phyloP scores from a whole-genome alignment of 495 filamentous ascomycete genomes.

The Ascobolus immersus region DNA sequence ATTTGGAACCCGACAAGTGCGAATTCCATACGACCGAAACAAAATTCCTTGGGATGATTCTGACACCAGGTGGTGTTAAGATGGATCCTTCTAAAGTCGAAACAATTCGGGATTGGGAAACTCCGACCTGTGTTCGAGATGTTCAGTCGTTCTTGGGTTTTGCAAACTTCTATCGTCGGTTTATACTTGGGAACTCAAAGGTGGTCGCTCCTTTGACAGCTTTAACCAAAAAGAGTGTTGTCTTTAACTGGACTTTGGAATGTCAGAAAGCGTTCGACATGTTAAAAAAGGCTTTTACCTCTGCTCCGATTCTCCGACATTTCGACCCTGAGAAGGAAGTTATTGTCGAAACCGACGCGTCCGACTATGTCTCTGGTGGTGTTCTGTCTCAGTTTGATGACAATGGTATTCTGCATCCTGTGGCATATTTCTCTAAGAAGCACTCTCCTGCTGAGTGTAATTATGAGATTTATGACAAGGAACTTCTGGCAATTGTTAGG shows the following conservation, averaged over 20 bases:
- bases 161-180: slow-evolving; percentile 9
- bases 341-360: slow-evolving; percentile 1
- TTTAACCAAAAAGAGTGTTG: neutral
- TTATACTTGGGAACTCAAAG: slow-evolving; percentile 8
- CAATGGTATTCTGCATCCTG: neutral
- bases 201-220: neutral
- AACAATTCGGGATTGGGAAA: slow-evolving; percentile 4
- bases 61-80: slow-evolving; percentile 11
- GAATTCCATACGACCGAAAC: slow-evolving; percentile 14
- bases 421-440: slow-evolving; percentile 1
- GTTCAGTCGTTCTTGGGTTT: slow-evolving; percentile 10
- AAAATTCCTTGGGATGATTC: slow-evolving; percentile 15
- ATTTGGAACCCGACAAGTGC: slow-evolving; percentile 16
- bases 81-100: slow-evolving; percentile 12
- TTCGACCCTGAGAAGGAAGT: neutral
- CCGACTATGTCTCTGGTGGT: slow-evolving; percentile 1
- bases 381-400: neutral
- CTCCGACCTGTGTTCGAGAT: slow-evolving; percentile 5
- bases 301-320: slow-evolving; percentile 1
- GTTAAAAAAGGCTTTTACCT: slow-evolving; percentile 2
- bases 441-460: too few relatives aligned
- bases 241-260: neutral
- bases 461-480: too few relatives aligned
- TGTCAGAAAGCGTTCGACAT: neutral
- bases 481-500: slow-evolving; percentile 4